Conservation (phyloP, 2,329 filamentous ascomycete species). For the Neoarthrinium moseri region DNA sequence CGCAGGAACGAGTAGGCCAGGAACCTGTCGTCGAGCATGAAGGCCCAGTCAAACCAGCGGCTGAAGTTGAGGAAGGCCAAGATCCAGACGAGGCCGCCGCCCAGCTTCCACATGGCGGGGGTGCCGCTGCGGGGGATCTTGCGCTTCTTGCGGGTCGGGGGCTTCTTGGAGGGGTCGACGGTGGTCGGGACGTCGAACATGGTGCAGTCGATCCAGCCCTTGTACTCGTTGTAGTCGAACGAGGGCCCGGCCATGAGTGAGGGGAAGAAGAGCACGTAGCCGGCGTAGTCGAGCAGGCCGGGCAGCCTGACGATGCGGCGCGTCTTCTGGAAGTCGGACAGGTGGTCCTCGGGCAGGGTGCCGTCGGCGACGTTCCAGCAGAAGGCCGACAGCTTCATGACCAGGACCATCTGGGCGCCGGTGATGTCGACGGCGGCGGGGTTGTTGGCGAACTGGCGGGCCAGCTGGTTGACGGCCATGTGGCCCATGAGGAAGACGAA, state of each 20-base stretch:
- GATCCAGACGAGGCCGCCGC: conserved; percentile 76
- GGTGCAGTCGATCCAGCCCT: conserved; percentile 85
- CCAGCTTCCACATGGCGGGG: conserved; percentile 76
- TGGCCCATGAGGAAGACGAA: conserved; percentile 95
- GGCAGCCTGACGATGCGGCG: conserved; percentile 76
- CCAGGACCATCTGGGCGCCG: conserved; percentile 93
- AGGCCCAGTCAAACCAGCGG: conserved; percentile 60
- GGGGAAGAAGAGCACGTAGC: conserved; percentile 95
- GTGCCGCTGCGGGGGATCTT: conserved; percentile 89
- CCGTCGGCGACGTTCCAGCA: conserved; percentile 99
- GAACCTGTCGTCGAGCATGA: conserved; percentile 66
- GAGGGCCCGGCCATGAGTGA: conserved; percentile 85
- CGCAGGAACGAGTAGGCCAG: conserved; percentile 66
- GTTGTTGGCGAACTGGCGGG: conserved; percentile 69
- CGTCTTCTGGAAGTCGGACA: conserved; percentile 86
- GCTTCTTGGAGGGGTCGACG: conserved; percentile 80
- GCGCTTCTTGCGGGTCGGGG: conserved; percentile 83
- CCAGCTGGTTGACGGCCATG: conserved; percentile 87
- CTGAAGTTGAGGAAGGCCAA: conserved; percentile 72
- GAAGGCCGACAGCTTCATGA: conserved; percentile 96
- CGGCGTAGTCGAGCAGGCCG: conserved; percentile 74
- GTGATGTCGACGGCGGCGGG: conserved; percentile 80
- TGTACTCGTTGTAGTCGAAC: conserved; percentile 93
- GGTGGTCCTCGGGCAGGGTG: conserved; percentile 70
- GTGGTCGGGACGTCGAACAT: conserved; percentile 88